A percentile compares a stretch with the other conserved stretches of the same genome.
phyloP scores from a whole-genome alignment of 169 alveolate species.

The Plasmodium knowlesi region DNA sequence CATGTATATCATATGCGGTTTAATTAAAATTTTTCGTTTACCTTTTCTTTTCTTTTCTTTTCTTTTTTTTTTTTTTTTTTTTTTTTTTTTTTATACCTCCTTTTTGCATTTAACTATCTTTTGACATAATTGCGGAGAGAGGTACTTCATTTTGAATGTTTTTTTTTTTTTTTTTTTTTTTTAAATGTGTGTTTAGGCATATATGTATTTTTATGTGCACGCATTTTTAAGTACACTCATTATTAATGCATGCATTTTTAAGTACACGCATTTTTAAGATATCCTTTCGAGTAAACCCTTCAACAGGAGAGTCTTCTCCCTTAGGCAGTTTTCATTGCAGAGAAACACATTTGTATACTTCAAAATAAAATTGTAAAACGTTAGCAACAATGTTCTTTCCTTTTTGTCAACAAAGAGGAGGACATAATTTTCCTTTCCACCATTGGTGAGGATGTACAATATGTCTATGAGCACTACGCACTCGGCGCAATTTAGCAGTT shows the following conservation, averaged over 20 bases:
- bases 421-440: slow-evolving; percentile 49
- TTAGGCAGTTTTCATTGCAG: slow-evolving; percentile 51
- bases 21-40: background rate
- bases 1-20: background rate
- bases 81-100: background rate
- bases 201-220: background rate
- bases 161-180: slow-evolving; percentile 9
- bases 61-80: background rate
- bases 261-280: slow-evolving; percentile 5
- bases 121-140: slow-evolving; percentile 4
- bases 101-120: background rate
- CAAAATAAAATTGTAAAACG: slow-evolving; percentile 33
- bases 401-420: slow-evolving; percentile 62
- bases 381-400: slow-evolving; percentile 23
- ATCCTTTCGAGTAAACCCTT: slow-evolving; percentile 34
- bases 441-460: slow-evolving; percentile 44
- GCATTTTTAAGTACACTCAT: background rate
- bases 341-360: slow-evolving; percentile 35
- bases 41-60: background rate
- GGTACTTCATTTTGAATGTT: background rate
- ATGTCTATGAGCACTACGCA: slow-evolving; percentile 48
- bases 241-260: background rate
- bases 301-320: slow-evolving; percentile 40
- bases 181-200: background rate
- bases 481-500: background rate